Evolutionary conservation across 768 basidiomycete species (phyloP).

Genomic region (Lentinula aciculospora): DNA sequence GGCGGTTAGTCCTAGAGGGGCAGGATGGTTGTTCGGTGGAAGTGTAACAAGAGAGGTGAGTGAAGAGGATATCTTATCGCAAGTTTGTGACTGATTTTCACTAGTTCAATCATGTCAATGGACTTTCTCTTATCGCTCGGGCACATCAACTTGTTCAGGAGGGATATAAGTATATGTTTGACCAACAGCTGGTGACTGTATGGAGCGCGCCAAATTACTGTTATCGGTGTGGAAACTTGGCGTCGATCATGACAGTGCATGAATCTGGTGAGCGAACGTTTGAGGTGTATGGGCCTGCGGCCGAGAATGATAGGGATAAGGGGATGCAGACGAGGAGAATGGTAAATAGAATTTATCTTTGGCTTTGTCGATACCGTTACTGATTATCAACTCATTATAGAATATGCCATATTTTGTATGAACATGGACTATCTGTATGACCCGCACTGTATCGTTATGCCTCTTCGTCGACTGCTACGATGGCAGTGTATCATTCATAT

Average conservation of each 20-base stretch:
- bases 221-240: conserved; percentile 84
- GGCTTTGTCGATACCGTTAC: too few species aligned
- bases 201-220: conserved; percentile 93
- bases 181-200: conserved; percentile 85
- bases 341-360: conserved; percentile 39
- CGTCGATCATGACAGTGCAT: conserved; percentile 81
- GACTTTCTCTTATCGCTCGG: conserved; percentile 81
- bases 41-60: conserved; percentile 79
- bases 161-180: conserved; percentile 97
- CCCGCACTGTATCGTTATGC: not conserved
- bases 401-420: conserved; percentile 9
- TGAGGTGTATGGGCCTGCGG: conserved; percentile 81
- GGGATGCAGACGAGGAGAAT: conserved; percentile 69
- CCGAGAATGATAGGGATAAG: conserved; percentile 84
- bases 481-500: too few species aligned
- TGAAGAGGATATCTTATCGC: conserved; percentile 3
- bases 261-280: conserved; percentile 66
- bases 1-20: conserved; percentile 95
- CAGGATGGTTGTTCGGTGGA: conserved; percentile 91
- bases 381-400: too few species aligned
- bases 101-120: conserved; percentile 91
- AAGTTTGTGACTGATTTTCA: not conserved
- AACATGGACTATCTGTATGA: not conserved
- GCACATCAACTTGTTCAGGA: conserved; percentile 97
- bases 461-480: too few species aligned